phyloP scores from a whole-genome alignment of 176 grass and related monocot species.

The Echinochloa phyllopogon region DNA sequence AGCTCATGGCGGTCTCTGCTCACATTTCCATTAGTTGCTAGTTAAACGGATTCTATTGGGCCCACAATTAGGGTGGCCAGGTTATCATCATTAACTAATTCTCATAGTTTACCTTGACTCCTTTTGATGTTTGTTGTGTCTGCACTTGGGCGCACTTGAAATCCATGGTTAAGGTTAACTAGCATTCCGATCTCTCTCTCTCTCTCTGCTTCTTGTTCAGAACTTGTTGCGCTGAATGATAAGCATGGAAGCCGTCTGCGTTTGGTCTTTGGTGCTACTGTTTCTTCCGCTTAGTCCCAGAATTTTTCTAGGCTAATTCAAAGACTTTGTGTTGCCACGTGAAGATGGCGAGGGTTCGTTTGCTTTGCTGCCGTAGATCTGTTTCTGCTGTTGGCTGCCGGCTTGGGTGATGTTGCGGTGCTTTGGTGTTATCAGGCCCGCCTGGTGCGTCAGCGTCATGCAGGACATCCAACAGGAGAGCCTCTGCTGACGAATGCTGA shows the following conservation, averaged over 20 bases:
- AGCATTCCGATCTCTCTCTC: background rate
- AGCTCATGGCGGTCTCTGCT: conserved; percentile 24
- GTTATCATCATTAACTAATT: conserved; percentile 11
- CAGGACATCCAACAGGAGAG: conserved; percentile 12
- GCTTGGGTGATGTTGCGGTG: background rate
- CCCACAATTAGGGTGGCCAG: conserved; percentile 20
- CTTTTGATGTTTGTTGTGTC: conserved; percentile 20
- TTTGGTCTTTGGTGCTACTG: background rate
- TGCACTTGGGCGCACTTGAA: background rate
- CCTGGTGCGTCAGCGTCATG: conserved; percentile 46
- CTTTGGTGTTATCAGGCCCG: conserved; percentile 36
- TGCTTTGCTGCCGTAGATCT: conserved; percentile 40
- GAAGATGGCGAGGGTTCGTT: background rate
- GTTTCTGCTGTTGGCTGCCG: conserved; percentile 48
- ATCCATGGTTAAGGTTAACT: conserved; percentile 40
- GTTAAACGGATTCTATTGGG: conserved; percentile 19
- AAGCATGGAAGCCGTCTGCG: background rate
- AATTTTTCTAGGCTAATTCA: background rate
- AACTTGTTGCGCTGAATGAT: background rate
- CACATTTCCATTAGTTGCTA: conserved; percentile 35
- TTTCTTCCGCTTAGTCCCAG: background rate
- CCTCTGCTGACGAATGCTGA: background rate
- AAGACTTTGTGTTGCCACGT: background rate
- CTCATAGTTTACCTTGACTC: background rate
- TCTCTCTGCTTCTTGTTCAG: background rate